Conservation (phyloP, 1,284 basidiomycete species). For the Melanopsichium pennsylvanicum region DNA sequence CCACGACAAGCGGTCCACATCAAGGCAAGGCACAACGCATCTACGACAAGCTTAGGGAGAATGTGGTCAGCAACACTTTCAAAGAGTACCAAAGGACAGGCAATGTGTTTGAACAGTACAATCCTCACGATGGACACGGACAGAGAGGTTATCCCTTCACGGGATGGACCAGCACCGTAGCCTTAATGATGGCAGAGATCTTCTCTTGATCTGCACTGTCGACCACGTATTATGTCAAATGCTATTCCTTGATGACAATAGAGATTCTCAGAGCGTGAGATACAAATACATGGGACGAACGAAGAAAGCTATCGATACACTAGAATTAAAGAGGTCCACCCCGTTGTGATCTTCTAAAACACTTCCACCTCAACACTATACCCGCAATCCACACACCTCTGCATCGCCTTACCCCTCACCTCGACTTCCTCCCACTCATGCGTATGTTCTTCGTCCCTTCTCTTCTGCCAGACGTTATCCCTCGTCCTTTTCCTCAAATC, state of each 20-base stretch:
- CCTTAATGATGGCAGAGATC: constrained; percentile 63
- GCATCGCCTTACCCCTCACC: constrained; percentile 32
- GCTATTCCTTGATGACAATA: too few species aligned
- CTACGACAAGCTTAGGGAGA: constrained; percentile 79
- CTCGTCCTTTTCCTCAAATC: constrained; percentile 58
- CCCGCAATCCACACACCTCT: constrained; percentile 52
- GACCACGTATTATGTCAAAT: too few species aligned
- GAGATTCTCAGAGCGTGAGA: too few species aligned
- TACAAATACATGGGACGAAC: not conserved
- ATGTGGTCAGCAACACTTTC: constrained; percentile 84
- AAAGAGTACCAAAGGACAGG: constrained; percentile 91
- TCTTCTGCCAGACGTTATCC: constrained; percentile 57
- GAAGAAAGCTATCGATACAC: too few species aligned
- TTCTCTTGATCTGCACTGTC: constrained; percentile 40
- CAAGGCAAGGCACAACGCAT: constrained; percentile 78
- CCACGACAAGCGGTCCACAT: constrained; percentile 79
- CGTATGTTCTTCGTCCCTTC: constrained; percentile 57
- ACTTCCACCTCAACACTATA: constrained; percentile 53
- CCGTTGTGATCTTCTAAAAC: constrained; percentile 36
- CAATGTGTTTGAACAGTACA: constrained; percentile 96
- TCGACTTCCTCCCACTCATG: constrained; percentile 53
- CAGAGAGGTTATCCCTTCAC: constrained; percentile 73
- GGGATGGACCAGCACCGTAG: constrained; percentile 61
- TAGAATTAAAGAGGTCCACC: too few species aligned
- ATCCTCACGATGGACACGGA: constrained; percentile 81